Base-by-base conservation (phyloP, 1,139 yeast species). In the Eremothecium gossypii region DNA sequence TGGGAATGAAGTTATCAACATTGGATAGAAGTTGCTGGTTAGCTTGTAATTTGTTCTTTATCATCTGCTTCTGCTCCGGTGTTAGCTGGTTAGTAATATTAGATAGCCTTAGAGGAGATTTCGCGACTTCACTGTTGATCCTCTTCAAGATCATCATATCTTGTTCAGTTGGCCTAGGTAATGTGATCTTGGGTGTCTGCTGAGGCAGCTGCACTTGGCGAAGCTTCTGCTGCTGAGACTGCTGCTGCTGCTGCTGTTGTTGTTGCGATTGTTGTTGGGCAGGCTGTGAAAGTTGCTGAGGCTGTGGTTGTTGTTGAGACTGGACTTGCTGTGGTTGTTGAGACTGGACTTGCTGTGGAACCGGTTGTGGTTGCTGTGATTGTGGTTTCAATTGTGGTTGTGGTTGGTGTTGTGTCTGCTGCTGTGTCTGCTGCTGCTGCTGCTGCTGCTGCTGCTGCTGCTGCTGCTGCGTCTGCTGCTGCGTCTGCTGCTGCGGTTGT, bases 1-100 rank as follows among this genome's bases (percentile, higher is more conserved):
- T 79, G 36, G 93, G 86, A 39, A 84, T 77, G 39, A 85, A 70
- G 48, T 79, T 79, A 57, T 85, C 94, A 17, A 83, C 83, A 50
- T 79, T 73, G 37, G 78, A 70, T 60, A 77, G 79, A 49, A 80
- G 73, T 49, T 79, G 85, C 30, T 79, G 73, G 41, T 80, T 73
- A 40, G 70, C 66, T 42, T 70, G 73, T 58, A 81, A 71, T 34
- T 75, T 69, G 26, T 79, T 77, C 40, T 77, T 69, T 17, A 84
- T 83, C 37, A 71, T 69, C 30, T 69, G 71, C 60, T 81, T 83
- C 48, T 84, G 89, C 33, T 76, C 79, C 17, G 72, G 76, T 0
- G 80, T 66, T 44, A 84, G 67, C 42, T 71, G 64, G 48, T 68
- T 69, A 0, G 91, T 79, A 34, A 81, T 71, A 55, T 85, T 84